Percentiles rank a stretch among this genome's conserved stretches.
Conservation (phyloP, 495 filamentous ascomycete genomes). For the Aspergillus campestris region DNA sequence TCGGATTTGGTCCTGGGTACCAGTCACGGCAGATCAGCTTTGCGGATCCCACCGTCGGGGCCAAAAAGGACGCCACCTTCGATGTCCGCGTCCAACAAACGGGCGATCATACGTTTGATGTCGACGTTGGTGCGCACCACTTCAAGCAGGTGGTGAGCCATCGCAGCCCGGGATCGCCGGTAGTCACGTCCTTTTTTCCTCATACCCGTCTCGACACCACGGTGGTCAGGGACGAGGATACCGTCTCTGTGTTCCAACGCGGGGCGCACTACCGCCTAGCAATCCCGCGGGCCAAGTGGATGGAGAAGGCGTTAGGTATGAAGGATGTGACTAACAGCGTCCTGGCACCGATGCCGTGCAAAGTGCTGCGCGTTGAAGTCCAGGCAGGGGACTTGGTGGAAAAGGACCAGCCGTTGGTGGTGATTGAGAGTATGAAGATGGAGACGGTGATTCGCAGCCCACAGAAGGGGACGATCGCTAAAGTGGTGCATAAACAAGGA, state of each 20-base stretch:
- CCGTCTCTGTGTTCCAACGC: constrained; percentile 71
- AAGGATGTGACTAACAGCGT: constrained; percentile 79
- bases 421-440: constrained; percentile 99
- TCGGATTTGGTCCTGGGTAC: constrained; percentile 47
- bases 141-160: constrained; percentile 41
- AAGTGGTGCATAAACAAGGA: constrained; percentile 76
- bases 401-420: constrained; percentile 82
- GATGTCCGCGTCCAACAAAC: constrained; percentile 61
- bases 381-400: constrained; percentile 69
- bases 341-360: constrained; percentile 89
- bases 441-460: constrained; percentile 94
- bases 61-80: constrained; percentile 35
- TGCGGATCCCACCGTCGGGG: constrained; percentile 18
- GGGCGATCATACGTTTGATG: constrained; percentile 52
- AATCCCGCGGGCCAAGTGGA: constrained; percentile 65
- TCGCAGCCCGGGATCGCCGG: constrained; percentile 24
- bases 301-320: constrained; percentile 74
- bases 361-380: constrained; percentile 78
- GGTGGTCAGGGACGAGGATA: constrained; percentile 60
- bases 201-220: constrained; percentile 75
- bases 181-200: constrained; percentile 56
- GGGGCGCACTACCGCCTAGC: constrained; percentile 68
- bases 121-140: constrained; percentile 46
- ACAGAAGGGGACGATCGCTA: constrained; percentile 68
- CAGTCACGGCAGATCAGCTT: constrained; percentile 52